Base-by-base conservation (phyloP, 371 early-diverging fungal species). In the Saksenaea vasiformis region DNA sequence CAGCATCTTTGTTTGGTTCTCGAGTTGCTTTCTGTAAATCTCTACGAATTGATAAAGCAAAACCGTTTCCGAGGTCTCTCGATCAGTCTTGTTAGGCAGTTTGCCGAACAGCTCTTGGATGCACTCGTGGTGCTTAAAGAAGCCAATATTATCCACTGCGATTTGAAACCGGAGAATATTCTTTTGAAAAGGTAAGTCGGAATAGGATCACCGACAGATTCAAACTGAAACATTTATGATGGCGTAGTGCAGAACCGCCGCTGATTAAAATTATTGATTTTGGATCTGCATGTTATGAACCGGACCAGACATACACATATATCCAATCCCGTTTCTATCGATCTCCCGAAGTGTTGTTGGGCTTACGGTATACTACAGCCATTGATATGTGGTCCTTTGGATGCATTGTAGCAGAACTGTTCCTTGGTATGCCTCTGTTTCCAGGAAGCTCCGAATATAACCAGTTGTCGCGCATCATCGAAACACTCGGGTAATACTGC, bases 381-480 rank as follows among this genome's bases (percentile, higher is more conserved):
- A 96, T 99, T 64, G 99, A 99, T 78, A 96, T 99, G 89, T 99
- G 99, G 99, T 92, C 93, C 37, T 78, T 99, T 39, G 99, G 99
- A 0, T 99, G 99, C 75, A 99, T 99, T 43, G 86, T 65, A 37
- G 95, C 93, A 24, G 99, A 99, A 70, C 82, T 99, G 31, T 88
- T 91, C 62, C 86, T 93, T 2, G 95, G 95, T 0, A 85, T 93
- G 60, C 99, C 98, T 7, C 73, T 99, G 31, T 98, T 99, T 70
- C 98, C 99, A 0, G 99, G 98, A 11, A 95, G 94, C 67, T 93
- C 96, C 64, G 98, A 99, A 77, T 90, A 90, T 61, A 97, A 99
- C 65, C 97, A 98, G 69, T 67, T 97, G 31, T 80, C 90, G 9
- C 90, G 95, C 67, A 95, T 98, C 56, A 90, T 97, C 80, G 96